A percentile compares a stretch with the other conserved stretches of the same genome.
Evolutionary conservation across 2,329 filamentous ascomycete species (phyloP).

Genomic region (Pezizomycotina sp.): DNA sequence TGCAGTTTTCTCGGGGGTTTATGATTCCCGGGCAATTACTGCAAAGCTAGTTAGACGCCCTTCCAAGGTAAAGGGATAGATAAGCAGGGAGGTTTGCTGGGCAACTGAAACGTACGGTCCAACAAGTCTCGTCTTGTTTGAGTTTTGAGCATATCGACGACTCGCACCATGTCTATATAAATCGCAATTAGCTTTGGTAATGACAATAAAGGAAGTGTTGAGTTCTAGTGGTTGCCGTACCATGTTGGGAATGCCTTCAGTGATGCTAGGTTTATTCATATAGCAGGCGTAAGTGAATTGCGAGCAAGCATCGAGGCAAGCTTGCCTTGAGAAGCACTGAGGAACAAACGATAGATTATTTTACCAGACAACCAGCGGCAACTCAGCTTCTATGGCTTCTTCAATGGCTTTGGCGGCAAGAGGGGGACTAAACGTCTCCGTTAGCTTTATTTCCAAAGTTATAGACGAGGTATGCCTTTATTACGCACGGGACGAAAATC

Average conservation of each 20-base stretch:
- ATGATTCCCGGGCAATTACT: constrained; percentile 94
- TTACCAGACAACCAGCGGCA: constrained; percentile 80
- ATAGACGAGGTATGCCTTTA: constrained; percentile 1
- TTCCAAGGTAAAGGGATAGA: too few species aligned
- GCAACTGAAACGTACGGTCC: constrained; percentile 40
- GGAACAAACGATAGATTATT: constrained; percentile 2
- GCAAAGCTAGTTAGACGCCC: not conserved
- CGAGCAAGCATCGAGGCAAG: too few species aligned
- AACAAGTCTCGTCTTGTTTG: constrained; percentile 93
- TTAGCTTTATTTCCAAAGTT: constrained; percentile 9
- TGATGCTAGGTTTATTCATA: too few species aligned
- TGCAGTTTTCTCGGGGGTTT: constrained; percentile 70
- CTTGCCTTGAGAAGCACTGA: not conserved
- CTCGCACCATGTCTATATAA: constrained; percentile 81
- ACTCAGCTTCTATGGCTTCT: constrained; percentile 84
- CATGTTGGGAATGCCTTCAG: constrained; percentile 96
- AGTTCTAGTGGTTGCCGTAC: constrained; percentile 36
- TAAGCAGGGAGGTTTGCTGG: too few species aligned
- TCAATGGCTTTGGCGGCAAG: constrained; percentile 89
- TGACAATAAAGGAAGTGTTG: constrained; percentile 5
- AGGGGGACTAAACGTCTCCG: constrained; percentile 49
- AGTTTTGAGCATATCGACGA: constrained; percentile 93
- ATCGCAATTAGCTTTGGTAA: constrained; percentile 17
- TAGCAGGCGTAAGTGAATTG: too few species aligned
- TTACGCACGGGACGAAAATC: constrained; percentile 77